A percentile compares a stretch with the other conserved stretches of the same genome.
phyloP scores from a whole-genome alignment of 768 basidiomycete genomes.

The Termitomyces sp. region DNA sequence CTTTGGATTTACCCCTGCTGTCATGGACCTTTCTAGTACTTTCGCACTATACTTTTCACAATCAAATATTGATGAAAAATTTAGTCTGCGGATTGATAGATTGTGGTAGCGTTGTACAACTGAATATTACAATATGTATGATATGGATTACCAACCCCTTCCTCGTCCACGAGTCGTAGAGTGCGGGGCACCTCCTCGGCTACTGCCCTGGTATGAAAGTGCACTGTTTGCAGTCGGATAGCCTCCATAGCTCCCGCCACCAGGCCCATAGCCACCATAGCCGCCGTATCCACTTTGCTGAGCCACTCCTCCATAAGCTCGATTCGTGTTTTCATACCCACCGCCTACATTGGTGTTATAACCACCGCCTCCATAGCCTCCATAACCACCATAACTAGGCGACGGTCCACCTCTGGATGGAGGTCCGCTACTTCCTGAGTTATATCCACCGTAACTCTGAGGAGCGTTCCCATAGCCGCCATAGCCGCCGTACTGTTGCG shows the following conservation, averaged over 20 bases:
- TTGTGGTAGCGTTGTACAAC: background rate
- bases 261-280: conserved; percentile 18
- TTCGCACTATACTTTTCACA: background rate
- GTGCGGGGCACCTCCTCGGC: conserved; percentile 22
- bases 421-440: conserved; percentile 18
- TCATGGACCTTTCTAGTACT: background rate
- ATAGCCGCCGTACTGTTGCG: conserved; percentile 28
- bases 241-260: conserved; percentile 24
- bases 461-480: conserved; percentile 12
- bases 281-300: conserved; percentile 25
- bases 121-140: conserved; percentile 1
- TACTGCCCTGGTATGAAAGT: conserved; percentile 21
- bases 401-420: conserved; percentile 13
- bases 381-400: conserved; percentile 12
- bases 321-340: conserved; percentile 20
- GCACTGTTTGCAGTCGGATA: conserved; percentile 29
- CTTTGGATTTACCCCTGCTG: background rate
- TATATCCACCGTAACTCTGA: conserved; percentile 26
- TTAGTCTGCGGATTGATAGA: background rate
- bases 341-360: conserved; percentile 12
- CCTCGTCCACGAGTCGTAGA: conserved; percentile 38
- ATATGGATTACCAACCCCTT: conserved; percentile 9
- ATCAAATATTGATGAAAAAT: background rate
- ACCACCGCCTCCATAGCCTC: conserved; percentile 22
- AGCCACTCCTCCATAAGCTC: conserved; percentile 29